Conservation (phyloP, 306 rosid species). For the Lablab purpureus region DNA sequence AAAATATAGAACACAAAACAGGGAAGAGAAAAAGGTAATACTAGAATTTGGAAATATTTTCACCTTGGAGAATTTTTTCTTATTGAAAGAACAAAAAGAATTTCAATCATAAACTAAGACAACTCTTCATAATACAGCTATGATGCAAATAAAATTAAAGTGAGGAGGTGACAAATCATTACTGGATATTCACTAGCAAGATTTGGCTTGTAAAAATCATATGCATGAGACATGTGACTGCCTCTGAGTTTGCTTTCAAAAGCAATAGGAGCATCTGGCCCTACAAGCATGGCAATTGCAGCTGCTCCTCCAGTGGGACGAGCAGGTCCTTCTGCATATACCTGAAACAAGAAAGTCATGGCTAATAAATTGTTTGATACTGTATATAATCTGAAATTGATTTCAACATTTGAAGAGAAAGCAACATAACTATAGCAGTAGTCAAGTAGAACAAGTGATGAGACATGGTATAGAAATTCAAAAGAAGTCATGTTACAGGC, state of each 20-base stretch:
- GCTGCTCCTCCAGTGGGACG: conserved; percentile 98
- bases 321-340: conserved; percentile 93
- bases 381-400: conserved; percentile 4
- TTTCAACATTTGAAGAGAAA: conserved; percentile 6
- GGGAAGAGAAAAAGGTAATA: background rate
- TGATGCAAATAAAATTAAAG: background rate
- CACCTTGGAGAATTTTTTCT: conserved; percentile 4
- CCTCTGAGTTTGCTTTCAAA: conserved; percentile 88
- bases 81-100: conserved; percentile 7
- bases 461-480: background rate
- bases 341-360: conserved; percentile 55
- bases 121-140: background rate
- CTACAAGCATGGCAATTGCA: conserved; percentile 83
- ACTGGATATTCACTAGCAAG: conserved; percentile 92
- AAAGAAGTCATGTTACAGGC: background rate
- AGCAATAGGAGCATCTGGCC: conserved; percentile 85
- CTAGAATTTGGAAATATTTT: conserved; percentile 18
- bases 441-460: conserved; percentile 3
- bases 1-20: background rate
- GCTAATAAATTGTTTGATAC: background rate
- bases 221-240: conserved; percentile 83
- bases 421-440: background rate
- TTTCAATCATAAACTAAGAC: conserved; percentile 16
- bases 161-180: conserved; percentile 40
- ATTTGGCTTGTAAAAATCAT: conserved; percentile 90